A percentile compares a stretch with the other conserved stretches of the same genome.
Evolutionary conservation across 495 filamentous ascomycete species (phyloP).

Genomic region (Aspergillus asperescens): DNA sequence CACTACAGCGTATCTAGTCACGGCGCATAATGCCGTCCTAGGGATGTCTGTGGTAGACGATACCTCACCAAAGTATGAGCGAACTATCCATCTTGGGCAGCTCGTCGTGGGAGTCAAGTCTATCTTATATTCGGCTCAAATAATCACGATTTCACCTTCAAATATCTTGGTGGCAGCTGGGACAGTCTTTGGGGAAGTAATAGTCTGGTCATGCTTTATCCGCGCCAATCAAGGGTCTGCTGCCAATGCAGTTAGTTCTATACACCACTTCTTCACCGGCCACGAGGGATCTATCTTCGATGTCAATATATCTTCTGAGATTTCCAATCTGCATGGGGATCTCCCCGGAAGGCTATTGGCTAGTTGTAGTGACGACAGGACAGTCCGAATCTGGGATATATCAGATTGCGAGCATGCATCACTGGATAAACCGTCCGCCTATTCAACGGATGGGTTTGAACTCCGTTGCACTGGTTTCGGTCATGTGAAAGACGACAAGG

Average conservation of each 20-base stretch:
- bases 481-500: constrained; percentile 12
- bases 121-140: constrained; percentile 80
- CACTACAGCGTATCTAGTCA: constrained; percentile 50
- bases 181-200: constrained; percentile 88
- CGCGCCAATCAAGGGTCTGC: constrained; percentile 3
- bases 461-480: constrained; percentile 43
- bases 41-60: constrained; percentile 30
- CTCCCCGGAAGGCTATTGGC: constrained; percentile 57
- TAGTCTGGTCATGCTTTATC: constrained; percentile 73
- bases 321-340: constrained; percentile 35
- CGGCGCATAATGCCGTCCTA: constrained; percentile 77
- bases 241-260: constrained; percentile 24
- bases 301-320: constrained; percentile 64
- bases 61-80: constrained; percentile 16
- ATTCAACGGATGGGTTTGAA: constrained; percentile 42
- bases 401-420: constrained; percentile 40
- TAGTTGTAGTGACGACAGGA: constrained; percentile 94
- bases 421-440: constrained; percentile 30
- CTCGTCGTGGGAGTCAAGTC: constrained; percentile 69
- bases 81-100: constrained; percentile 29
- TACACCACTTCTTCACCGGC: constrained; percentile 72
- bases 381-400: constrained; percentile 85
- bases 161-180: constrained; percentile 74
- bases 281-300: constrained; percentile 95
- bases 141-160: constrained; percentile 51